These are phyloP conservation scores for Mycena filopes DNA, from an alignment of 768 basidiomycete genomes.

Conservation along the genomic window DNA sequence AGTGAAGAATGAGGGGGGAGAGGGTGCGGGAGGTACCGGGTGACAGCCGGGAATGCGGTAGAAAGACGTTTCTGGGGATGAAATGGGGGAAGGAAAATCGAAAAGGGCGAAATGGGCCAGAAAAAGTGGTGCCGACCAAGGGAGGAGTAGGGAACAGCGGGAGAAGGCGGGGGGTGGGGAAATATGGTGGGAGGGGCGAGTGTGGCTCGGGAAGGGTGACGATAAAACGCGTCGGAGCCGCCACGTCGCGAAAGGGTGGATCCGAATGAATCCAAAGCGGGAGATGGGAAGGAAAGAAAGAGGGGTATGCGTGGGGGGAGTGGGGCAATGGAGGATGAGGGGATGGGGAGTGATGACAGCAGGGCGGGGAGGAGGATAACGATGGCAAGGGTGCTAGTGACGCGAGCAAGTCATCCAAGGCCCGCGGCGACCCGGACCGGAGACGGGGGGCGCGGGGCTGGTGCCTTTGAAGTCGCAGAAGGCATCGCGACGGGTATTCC, in stretches of 20 bases:
- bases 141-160: neutral
- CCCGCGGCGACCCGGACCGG: neutral
- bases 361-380: constrained; percentile 1
- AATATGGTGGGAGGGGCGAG: too few relatives aligned
- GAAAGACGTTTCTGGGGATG: neutral
- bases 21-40: neutral
- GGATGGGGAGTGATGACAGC: neutral
- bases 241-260: neutral
- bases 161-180: too few relatives aligned
- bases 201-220: neutral
- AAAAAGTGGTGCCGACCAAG: neutral
- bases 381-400: too few relatives aligned
- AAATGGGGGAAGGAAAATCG: neutral
- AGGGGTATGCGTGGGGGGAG: neutral
- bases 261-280: neutral
- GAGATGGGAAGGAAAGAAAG: neutral
- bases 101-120: neutral
- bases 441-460: too few relatives aligned
- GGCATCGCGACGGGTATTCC: too few relatives aligned
- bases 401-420: too few relatives aligned
- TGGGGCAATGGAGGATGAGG: constrained; percentile 1
- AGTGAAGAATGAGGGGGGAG: neutral
- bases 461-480: too few relatives aligned
- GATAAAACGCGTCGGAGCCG: neutral
- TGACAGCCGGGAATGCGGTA: neutral